Evolutionary conservation across 192 early-diverging fungal species (phyloP), one percentile per base, ranked within the genome.

Genomic region (Dimargaris verticillata): DNA sequence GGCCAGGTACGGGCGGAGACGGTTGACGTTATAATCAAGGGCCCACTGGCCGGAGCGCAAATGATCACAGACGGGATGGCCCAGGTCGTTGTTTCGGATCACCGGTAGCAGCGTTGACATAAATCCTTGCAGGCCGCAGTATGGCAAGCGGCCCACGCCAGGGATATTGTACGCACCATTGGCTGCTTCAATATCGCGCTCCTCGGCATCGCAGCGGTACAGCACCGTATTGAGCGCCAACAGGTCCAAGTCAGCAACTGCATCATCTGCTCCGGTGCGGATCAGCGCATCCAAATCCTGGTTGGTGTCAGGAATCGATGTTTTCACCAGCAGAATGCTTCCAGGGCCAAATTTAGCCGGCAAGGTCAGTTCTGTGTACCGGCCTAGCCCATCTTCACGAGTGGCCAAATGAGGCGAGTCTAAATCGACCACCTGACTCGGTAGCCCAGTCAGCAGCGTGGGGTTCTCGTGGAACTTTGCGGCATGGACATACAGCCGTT

Each of bases 121-220:
- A 64, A 91, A 91, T 1, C 96, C 96, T 74, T 96, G 88, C 20
- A 99, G 63, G 6, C 96, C 96, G 66, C 87, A 88, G 66, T 95
- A 99, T 0, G 87, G 71, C 11, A 96, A 68, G 14, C 68, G 48
- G 0, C 94, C 96, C 65, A 83, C 74, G n/a, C 80, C 82, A 1
- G 96, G 94, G 45, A 99, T 81, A 50, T 95, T 78, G 66, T 99
- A 99, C 10, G 70, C 78, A 20, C 86, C 85, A 63, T 92, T 80
- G 33, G 83, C 88, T 68, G 71, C 52, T 15, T 82, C 83, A 15
- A 69, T 29, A 60, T 96, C 94, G 54, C 72, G 64, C 72, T 99
- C 96, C 68, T 99, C 96, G 0, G 75, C 72, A n/a, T 78, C 84
- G 66, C 86, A 84, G 12, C 94, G 81, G 70, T 91, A 94, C 24